Percentiles rank a stretch among this genome's conserved stretches.
Conservation (phyloP, 345 rosid species). For the Eucalyptus erythrocorys region DNA sequence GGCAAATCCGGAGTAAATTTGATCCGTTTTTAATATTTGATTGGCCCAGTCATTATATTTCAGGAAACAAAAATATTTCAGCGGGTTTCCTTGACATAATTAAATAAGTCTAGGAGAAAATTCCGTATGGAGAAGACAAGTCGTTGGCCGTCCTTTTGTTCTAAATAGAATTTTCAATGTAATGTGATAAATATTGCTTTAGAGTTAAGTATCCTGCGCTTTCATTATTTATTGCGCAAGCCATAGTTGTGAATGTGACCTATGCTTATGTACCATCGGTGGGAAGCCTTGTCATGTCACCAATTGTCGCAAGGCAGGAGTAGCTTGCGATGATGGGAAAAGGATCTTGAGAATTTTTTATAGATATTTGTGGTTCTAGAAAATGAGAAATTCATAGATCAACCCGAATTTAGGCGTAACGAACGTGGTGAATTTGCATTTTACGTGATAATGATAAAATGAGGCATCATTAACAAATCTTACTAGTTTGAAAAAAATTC, state of each 20-base stretch:
- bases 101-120: neutral
- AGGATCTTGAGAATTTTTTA: neutral
- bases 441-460: neutral
- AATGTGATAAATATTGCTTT: neutral
- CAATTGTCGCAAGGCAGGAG: neutral
- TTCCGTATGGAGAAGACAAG: neutral
- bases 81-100: neutral
- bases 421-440: neutral
- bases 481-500: neutral
- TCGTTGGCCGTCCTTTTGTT: neutral
- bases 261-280: rapidly evolving
- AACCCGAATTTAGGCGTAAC: neutral
- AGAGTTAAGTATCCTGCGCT: neutral
- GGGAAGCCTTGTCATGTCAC: neutral
- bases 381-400: neutral
- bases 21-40: neutral
- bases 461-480: neutral
- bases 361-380: neutral
- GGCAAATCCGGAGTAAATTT: neutral
- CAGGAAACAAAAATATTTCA: neutral
- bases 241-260: neutral
- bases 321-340: neutral
- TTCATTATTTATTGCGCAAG: neutral
- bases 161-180: neutral
- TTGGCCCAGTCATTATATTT: neutral